Evolutionary conservation across 148 eudicot genomes (phyloP).

Genomic region (Chenopodium berlandieri): DNA sequence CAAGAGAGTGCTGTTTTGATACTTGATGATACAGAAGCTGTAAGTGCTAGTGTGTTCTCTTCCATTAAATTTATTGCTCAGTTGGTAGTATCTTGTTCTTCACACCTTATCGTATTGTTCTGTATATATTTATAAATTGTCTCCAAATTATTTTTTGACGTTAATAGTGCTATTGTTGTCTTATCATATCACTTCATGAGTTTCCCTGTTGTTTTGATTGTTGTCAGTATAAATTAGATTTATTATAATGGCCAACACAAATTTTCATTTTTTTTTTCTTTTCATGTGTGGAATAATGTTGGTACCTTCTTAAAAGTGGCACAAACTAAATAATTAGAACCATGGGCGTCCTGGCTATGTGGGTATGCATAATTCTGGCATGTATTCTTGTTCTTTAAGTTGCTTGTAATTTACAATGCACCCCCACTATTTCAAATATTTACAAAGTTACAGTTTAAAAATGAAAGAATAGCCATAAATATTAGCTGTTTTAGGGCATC

Average conservation of each 20-base stretch:
- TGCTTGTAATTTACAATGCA: too few relatives aligned
- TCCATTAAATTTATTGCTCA: background rate
- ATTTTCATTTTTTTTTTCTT: background rate
- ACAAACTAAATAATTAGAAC: background rate
- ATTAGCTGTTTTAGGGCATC: too few relatives aligned
- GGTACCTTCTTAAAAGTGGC: background rate
- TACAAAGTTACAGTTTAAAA: too few relatives aligned
- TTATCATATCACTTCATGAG: too few relatives aligned
- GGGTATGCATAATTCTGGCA: background rate
- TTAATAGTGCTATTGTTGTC: too few relatives aligned
- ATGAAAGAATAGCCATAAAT: too few relatives aligned
- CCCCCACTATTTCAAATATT: too few relatives aligned
- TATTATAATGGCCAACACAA: background rate
- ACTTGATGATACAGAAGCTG: conserved; percentile 90
- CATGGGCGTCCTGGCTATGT: background rate
- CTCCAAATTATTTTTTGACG: too few relatives aligned
- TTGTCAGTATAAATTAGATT: too few relatives aligned
- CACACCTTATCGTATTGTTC: too few relatives aligned
- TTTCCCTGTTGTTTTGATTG: too few relatives aligned
- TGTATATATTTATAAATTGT: too few relatives aligned
- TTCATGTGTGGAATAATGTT: background rate
- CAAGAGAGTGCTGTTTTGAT: conserved; percentile 80
- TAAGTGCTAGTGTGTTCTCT: conserved; percentile 27
- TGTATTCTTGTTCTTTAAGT: background rate
- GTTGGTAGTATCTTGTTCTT: background rate